A percentile compares a stretch with the other conserved stretches of the same genome.
Conservation (phyloP, 164 flowering plant genomes). For the Sextonia rubra region DNA sequence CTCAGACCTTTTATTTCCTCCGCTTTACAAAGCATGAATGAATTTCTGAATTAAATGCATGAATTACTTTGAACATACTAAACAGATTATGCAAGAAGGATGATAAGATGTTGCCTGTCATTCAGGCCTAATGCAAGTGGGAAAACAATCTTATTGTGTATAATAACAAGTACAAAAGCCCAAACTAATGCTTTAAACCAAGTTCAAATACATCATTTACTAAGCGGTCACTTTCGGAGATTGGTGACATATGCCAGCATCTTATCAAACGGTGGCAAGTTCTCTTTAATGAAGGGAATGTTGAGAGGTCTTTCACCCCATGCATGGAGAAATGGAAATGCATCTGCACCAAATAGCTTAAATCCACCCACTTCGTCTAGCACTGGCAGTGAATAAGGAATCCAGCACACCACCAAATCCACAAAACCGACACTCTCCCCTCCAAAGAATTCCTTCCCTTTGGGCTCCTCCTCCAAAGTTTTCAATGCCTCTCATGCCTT, state of each 20-base stretch:
- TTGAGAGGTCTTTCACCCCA: neutral
- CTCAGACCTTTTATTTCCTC: no score
- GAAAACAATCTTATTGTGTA: no score
- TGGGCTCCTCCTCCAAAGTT: conserved; percentile 16
- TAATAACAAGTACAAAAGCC: no score
- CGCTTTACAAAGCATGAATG: no score
- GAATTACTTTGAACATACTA: no score
- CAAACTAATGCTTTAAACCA: no score
- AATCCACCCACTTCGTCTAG: neutral
- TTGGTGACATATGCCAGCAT: neutral
- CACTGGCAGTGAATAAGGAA: neutral
- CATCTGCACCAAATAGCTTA: neutral
- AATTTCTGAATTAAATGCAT: no score
- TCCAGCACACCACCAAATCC: conserved; percentile 8
- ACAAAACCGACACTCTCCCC: conserved; percentile 6
- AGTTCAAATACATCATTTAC: no score
- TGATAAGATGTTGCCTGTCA: no score
- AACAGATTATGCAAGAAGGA: no score
- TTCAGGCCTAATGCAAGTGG: no score
- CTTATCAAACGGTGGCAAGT: conserved; percentile 8
- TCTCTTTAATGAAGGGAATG: conserved; percentile 6
- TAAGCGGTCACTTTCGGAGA: no score
- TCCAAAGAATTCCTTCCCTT: conserved; percentile 11
- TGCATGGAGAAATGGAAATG: neutral
- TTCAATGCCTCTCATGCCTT: conserved; percentile 23